Evolutionary conservation across 2,329 filamentous ascomycete genomes (phyloP).

Genomic region (Talaromyces sp.): DNA sequence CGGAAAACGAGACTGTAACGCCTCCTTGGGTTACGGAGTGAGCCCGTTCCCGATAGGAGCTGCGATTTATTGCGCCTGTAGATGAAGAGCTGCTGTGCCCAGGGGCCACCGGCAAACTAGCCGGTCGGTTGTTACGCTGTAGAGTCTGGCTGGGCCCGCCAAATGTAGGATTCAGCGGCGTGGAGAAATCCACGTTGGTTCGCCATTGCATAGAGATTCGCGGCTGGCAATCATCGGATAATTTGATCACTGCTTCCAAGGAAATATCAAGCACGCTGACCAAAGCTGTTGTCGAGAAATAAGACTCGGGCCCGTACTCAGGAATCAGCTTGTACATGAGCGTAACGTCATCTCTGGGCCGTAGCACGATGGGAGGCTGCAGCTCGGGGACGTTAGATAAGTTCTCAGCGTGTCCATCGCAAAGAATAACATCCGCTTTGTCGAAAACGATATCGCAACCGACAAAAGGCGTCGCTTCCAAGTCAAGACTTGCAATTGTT

Average conservation of each 20-base stretch:
- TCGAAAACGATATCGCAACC: constrained; percentile 47
- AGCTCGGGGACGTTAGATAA: constrained; percentile 33
- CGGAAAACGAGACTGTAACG: constrained; percentile 53
- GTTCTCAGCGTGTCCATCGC: constrained; percentile 43
- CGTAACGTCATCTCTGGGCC: constrained; percentile 53
- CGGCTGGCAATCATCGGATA: constrained; percentile 38
- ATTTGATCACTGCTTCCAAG: constrained; percentile 37
- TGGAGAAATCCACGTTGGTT: constrained; percentile 45
- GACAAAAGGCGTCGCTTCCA: constrained; percentile 52
- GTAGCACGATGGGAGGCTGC: constrained; percentile 36
- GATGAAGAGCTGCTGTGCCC: constrained; percentile 17
- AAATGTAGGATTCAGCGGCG: constrained; percentile 43
- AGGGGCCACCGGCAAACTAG: constrained; percentile 34
- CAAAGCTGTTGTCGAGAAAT: constrained; percentile 31
- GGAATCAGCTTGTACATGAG: constrained; percentile 51
- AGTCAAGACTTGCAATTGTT: constrained; percentile 50
- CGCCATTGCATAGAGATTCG: constrained; percentile 45
- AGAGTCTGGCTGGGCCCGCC: constrained; percentile 42
- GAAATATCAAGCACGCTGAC: constrained; percentile 43
- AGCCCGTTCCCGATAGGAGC: constrained; percentile 32
- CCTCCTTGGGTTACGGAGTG: constrained; percentile 38
- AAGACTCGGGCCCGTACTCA: constrained; percentile 30
- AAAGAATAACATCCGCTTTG: constrained; percentile 42
- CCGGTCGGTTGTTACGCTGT: constrained; percentile 41
- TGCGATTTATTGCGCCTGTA: constrained; percentile 21